Base-by-base conservation (phyloP, 257 asterid species). In the Asclepias syriaca region DNA sequence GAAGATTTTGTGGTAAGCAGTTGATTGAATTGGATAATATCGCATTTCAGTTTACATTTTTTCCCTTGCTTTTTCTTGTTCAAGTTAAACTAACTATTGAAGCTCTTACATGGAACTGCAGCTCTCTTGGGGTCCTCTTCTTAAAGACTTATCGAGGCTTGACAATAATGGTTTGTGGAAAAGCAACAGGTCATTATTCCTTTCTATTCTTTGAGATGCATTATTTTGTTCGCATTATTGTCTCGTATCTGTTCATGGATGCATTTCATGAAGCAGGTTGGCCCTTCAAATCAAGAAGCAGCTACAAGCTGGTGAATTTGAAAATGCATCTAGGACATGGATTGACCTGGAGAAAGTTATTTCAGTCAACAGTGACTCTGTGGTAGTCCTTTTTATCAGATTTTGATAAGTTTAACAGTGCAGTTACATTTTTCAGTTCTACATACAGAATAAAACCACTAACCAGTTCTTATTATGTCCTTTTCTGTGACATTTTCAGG, bases 51-150 rank as follows among this genome's bases (percentile, higher is more conserved):
- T 55, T 59, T 68, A 32, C 60, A 66, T 46, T 24, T 45, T 24
- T 45, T 24, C 19, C 24, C 6, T 13, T 10, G 11, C 48, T 7
- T 43, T 43, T 43, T 43, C 48, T 43, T 43, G 48, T 43, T 43
- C 48, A 43, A 43, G 11, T 16, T 49, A 29, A 50, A 27, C 58
- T 68, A 14, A 68, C 51, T n/a, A 13, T 43, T 16, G 19, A 29
- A 34, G 49, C 19, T 63, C 22, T 55, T 16, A n/a, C 40, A 53
- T 86, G 48, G 10, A 43, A 43, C 48, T 43, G 80, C 87, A 94
- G 97, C 79, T 88, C 57, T 86, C 93, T 71, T 95, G 99, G 99
- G 99, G 99, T 69, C 97, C 99, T 74, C 95, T 95, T 59, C 80
- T 95, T 34, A 91, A 88, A 81, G 95, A 88, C 86, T 93, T 92